Percentiles rank a stretch among this genome's conserved stretches.
These are phyloP conservation scores for Thamnidium elegans DNA, from an alignment of 192 early-diverging fungal genomes.

Conservation along the genomic window DNA sequence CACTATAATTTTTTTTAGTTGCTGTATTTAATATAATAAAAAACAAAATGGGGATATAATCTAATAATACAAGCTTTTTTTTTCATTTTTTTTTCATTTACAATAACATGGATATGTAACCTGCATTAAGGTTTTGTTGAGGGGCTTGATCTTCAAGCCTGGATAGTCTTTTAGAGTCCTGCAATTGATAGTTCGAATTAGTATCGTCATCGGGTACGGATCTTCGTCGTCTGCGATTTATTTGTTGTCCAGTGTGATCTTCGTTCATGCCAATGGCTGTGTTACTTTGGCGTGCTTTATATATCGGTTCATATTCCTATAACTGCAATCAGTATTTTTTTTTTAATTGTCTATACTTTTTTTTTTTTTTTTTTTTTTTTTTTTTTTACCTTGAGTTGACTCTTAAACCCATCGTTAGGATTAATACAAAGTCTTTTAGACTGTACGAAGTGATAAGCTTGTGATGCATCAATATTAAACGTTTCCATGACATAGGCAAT, in stretches of 20 bases:
- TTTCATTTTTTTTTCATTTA: background rate
- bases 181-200: too few species aligned
- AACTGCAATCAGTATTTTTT: background rate
- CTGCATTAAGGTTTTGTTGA: background rate
- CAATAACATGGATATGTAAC: background rate
- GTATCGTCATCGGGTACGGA: conserved; percentile 57
- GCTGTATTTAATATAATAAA: too few species aligned
- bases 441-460: conserved; percentile 83
- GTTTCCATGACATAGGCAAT: conserved; percentile 88
- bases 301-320: conserved; percentile 83
- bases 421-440: conserved; percentile 85
- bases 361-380: too few species aligned
- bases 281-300: conserved; percentile 53
- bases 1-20: too few species aligned
- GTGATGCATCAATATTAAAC: conserved; percentile 57
- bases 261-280: conserved; percentile 40
- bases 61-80: too few species aligned
- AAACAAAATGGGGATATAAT: too few species aligned
- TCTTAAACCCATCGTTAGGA: conserved; percentile 78
- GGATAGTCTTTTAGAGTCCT: too few species aligned
- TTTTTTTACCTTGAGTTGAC: conserved; percentile 66
- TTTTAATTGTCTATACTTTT: too few species aligned
- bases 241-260: conserved; percentile 14
- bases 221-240: conserved; percentile 50
- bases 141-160: too few species aligned